Evolutionary conservation across 768 basidiomycete genomes (phyloP), one percentile per base, ranked within the genome.

Genomic region (Tremella mesenterica): DNA sequence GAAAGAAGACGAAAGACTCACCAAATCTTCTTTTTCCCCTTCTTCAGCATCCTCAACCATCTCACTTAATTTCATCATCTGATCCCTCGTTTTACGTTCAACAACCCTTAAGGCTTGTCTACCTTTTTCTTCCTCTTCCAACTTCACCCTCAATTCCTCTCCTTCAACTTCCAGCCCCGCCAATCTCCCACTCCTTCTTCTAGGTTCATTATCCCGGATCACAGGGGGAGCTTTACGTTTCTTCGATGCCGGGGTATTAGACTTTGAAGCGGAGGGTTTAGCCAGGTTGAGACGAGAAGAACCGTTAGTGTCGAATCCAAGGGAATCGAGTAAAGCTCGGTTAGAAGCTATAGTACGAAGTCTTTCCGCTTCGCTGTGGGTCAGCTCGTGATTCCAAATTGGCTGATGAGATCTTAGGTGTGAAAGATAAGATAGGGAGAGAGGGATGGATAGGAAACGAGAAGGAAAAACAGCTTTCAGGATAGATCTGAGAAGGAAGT

Each of bases 301-400:
- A 5, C 64, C 64, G 25, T 34, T 44, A 1, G 57, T 54, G 45
- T 70, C 65, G 20, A 73, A 54, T 6, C 72, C 72, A 20, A 73
- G 58, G 16, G 61, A 63, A 38, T 69, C 65, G 45, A 73, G 63
- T 13, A 73, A 60, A 0, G 45, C 50, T 44, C 63, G 61, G 45
- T 73, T 73, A 39, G 65, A 63, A 4, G 66, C 66, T 27, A 73
- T 73, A 28, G 56, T 70, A 46, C 65, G 63, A 38, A 65, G 70
- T 16, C 72, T 63, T 57, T 73, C 72, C 30, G 61, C 51, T 54
- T 73, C 72, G 58, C 69, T 71, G 28, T 0, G 23, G 16, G 45
- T 38, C 30, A 46, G 39, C 29, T 14, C 7, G 25, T 16, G 29
- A n/a, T n/a, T n/a, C n/a, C n/a, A n/a, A n/a, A n/a, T n/a, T n/a